Percentiles rank a stretch among this genome's conserved stretches.
Evolutionary conservation across 2,329 filamentous ascomycete genomes (phyloP).

Genomic region (Colletotrichum destructivum): DNA sequence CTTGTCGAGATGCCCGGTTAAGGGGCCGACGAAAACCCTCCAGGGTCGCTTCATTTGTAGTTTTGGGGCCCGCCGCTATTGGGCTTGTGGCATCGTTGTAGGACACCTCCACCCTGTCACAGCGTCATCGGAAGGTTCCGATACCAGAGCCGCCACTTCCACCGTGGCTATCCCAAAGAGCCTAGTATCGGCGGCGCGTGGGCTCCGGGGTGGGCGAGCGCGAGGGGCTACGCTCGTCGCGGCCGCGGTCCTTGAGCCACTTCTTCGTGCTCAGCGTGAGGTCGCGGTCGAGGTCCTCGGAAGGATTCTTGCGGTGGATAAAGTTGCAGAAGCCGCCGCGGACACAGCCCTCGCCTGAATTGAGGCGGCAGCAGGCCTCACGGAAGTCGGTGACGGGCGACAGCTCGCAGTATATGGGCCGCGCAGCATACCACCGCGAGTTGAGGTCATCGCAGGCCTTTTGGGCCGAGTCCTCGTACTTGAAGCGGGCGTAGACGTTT

Average conservation of each 20-base stretch:
- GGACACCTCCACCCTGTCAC: not conserved
- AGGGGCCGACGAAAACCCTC: not conserved
- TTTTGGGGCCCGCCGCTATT: not conserved
- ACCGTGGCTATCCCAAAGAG: not conserved
- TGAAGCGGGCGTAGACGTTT: constrained; percentile 99
- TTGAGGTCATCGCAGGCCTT: constrained; percentile 95
- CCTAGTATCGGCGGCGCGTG: constrained; percentile 78
- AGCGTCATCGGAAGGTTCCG: too few species aligned
- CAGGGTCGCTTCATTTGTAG: not conserved
- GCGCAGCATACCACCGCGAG: constrained; percentile 94
- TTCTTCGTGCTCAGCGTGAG: constrained; percentile 93
- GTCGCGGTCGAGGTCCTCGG: constrained; percentile 89
- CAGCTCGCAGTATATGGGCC: constrained; percentile 98
- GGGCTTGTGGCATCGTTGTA: not conserved
- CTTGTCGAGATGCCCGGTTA: not conserved
- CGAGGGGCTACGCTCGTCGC: constrained; percentile 85
- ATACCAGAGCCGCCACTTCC: not conserved
- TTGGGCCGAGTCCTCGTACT: constrained; percentile 98
- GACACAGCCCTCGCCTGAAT: constrained; percentile 95
- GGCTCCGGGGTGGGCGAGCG: constrained; percentile 91
- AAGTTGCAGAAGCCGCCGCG: constrained; percentile 99
- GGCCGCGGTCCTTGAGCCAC: constrained; percentile 89
- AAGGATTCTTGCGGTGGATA: constrained; percentile 97
- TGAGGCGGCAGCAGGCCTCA: constrained; percentile 96
- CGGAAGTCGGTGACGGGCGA: constrained; percentile 97